Percentiles rank a stretch among this genome's conserved stretches.
Evolutionary conservation across 257 asterid genomes (phyloP).

Genomic region (Oldenlandia corymbosa): DNA sequence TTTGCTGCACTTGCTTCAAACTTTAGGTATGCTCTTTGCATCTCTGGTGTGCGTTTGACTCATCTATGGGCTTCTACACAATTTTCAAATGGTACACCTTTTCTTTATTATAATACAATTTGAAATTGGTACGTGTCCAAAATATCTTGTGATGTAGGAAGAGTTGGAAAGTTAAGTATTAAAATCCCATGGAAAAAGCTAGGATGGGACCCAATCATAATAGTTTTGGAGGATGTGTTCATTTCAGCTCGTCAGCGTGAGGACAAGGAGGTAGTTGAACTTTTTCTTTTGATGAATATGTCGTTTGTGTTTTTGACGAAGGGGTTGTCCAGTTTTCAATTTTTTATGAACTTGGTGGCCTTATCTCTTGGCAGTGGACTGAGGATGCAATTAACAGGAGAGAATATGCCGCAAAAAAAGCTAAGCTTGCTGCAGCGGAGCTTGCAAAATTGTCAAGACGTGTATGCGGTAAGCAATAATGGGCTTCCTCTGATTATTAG

Average conservation of each 20-base stretch:
- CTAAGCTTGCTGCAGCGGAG: constrained; percentile 99
- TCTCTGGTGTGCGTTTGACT: not conserved
- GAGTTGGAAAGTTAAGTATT: constrained; percentile 86
- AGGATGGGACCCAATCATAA: constrained; percentile 93
- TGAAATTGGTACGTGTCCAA: not conserved
- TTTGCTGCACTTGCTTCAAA: too few species aligned
- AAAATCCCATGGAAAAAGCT: constrained; percentile 98
- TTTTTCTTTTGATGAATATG: not conserved
- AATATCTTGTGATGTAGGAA: constrained; percentile 45
- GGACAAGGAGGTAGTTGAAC: constrained; percentile 61
- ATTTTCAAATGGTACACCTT: not conserved
- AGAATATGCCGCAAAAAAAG: constrained; percentile 92
- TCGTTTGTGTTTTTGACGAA: too few species aligned
- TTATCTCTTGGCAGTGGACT: constrained; percentile 46
- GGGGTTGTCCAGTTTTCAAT: not conserved
- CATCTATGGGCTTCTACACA: not conserved
- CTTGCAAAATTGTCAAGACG: constrained; percentile 94
- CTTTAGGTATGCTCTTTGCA: too few species aligned
- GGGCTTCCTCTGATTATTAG: too few species aligned
- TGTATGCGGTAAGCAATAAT: constrained; percentile 76
- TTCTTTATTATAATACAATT: not conserved
- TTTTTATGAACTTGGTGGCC: constrained; percentile 19
- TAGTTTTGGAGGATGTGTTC: constrained; percentile 75
- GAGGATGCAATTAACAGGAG: constrained; percentile 78
- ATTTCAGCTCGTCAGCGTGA: constrained; percentile 71